A percentile compares a stretch with the other conserved stretches of the same genome.
Conservation (phyloP, 75 land plant genomes). For the Isoetes taiwanensis region DNA sequence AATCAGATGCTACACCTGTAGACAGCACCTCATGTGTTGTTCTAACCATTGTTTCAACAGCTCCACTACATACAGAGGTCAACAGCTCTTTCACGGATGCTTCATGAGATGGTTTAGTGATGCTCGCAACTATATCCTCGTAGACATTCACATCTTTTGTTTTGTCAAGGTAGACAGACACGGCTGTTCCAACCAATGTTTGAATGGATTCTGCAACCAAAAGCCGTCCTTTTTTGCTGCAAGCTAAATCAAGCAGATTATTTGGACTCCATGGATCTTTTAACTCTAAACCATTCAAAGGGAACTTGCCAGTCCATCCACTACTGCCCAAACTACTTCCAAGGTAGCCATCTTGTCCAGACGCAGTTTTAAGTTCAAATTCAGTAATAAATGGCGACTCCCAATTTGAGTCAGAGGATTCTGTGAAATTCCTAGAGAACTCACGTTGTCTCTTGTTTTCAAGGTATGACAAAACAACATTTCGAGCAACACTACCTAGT, state of each 20-base stretch:
- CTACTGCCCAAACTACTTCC: not conserved
- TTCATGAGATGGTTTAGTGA: conserved; percentile 57
- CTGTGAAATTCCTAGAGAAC: not conserved
- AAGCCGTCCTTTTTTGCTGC: conserved; percentile 20
- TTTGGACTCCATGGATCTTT: not conserved
- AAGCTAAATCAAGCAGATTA: conserved; percentile 28
- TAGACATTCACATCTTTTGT: conserved; percentile 61
- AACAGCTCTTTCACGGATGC: conserved; percentile 52
- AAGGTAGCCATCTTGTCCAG: not conserved
- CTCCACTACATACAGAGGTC: conserved; percentile 55
- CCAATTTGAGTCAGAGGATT: not conserved
- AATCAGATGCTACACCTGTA: not conserved
- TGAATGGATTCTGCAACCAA: conserved; percentile 49
- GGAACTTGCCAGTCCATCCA: not conserved
- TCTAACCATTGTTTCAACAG: conserved; percentile 52
- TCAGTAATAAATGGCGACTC: not conserved
- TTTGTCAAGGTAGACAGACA: conserved; percentile 73
- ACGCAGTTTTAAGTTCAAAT: not conserved
- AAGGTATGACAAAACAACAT: conserved; percentile 37
- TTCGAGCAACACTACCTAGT: conserved; percentile 75
- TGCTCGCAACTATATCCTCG: conserved; percentile 47
- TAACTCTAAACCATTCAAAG: not conserved
- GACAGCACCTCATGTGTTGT: conserved; percentile 60
- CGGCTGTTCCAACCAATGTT: conserved; percentile 64
- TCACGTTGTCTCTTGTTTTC: conserved; percentile 3